A percentile compares a stretch with the other conserved stretches of the same genome.
Evolutionary conservation across 805 yeast genomes (phyloP).

Genomic region (Danielozyma ontarioensis): DNA sequence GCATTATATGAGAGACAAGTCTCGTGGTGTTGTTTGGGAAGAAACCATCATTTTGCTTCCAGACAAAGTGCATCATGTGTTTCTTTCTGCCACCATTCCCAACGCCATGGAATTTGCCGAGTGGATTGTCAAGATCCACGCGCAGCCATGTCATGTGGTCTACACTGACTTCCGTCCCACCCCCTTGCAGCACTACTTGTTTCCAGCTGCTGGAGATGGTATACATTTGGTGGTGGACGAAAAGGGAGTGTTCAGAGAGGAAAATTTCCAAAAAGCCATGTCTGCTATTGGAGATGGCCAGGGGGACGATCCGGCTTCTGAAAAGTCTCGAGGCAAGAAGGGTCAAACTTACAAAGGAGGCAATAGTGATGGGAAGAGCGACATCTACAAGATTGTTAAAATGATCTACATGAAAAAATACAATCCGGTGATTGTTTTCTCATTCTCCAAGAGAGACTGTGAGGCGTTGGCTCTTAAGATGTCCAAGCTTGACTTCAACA

Average conservation of each 20-base stretch:
- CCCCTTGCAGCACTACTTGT: conserved; percentile 93
- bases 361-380: conserved; percentile 68
- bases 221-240: conserved; percentile 97
- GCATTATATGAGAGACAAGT: conserved; percentile 96
- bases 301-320: conserved; percentile 80
- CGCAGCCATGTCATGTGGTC: conserved; percentile 97
- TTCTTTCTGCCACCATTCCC: conserved; percentile 94
- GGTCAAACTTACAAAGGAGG: conserved; percentile 89
- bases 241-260: conserved; percentile 92
- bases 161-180: conserved; percentile 99
- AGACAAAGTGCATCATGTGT: conserved; percentile 91
- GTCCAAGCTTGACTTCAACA: conserved; percentile 93
- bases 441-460: conserved; percentile 97
- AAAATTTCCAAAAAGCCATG: conserved; percentile 98
- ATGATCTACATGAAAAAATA: conserved; percentile 97
- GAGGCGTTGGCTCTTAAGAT: conserved; percentile 90
- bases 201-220: conserved; percentile 99
- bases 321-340: conserved; percentile 58
- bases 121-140: conserved; percentile 94
- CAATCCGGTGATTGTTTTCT: conserved; percentile 97
- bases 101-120: conserved; percentile 98
- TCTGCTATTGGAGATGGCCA: conserved; percentile 75
- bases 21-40: conserved; percentile 99
- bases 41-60: conserved; percentile 95
- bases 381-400: conserved; percentile 92